Conservation (phyloP, 768 basidiomycete species). For the Chlorophyllum brunneum region DNA sequence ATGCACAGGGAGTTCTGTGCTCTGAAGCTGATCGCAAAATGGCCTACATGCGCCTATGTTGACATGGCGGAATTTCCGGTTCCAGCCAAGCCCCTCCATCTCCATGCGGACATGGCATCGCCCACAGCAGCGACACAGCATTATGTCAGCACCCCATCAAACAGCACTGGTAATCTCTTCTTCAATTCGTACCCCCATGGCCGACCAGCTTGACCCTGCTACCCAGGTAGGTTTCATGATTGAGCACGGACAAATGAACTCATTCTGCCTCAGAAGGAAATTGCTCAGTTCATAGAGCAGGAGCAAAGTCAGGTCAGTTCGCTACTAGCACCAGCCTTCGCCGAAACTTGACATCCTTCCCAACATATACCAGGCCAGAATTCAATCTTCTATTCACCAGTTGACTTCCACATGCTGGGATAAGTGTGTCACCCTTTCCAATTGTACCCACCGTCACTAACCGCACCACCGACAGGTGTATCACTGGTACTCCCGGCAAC, state of each 20-base stretch:
- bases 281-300: conserved; percentile 71
- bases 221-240: conserved; percentile 49
- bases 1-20: background rate
- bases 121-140: background rate
- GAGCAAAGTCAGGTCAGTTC: conserved; percentile 74
- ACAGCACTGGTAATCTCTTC: background rate
- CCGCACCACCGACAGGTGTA: conserved; percentile 49
- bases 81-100: conserved; percentile 9
- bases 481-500: conserved; percentile 73
- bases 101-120: conserved; percentile 7
- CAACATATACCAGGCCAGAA: conserved; percentile 31
- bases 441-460: background rate
- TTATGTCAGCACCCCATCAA: conserved; percentile 21
- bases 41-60: conserved; percentile 1
- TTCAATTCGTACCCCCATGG: conserved; percentile 28
- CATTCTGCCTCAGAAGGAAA: conserved; percentile 62
- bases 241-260: background rate
- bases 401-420: conserved; percentile 90
- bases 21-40: background rate
- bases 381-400: conserved; percentile 69
- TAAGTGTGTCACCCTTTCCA: conserved; percentile 57
- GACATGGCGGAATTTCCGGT: conserved; percentile 8
- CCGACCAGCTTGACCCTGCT: conserved; percentile 71
- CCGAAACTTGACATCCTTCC: conserved; percentile 11
- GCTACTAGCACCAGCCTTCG: background rate